Evolutionary conservation across 306 rosid genomes (phyloP).

Genomic region (Mimosa bimucronata): DNA sequence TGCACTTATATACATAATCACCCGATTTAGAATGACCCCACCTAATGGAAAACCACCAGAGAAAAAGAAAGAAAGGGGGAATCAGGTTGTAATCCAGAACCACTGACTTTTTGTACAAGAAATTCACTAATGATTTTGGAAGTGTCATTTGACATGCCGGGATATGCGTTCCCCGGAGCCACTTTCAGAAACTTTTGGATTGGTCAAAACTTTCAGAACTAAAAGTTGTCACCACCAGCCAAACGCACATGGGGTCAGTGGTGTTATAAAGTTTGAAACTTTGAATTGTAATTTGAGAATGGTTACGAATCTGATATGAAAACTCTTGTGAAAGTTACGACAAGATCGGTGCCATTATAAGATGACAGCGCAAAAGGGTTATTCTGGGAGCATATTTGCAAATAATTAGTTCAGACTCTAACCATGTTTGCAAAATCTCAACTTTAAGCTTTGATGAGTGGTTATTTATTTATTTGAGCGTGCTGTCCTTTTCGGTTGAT

Average conservation of each 20-base stretch:
- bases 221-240: constrained; percentile 26
- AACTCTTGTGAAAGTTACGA: constrained; percentile 9
- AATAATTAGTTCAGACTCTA: background rate
- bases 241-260: background rate
- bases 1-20: background rate
- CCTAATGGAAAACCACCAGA: constrained; percentile 30
- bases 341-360: constrained; percentile 36
- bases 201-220: constrained; percentile 18
- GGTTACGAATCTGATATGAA: background rate
- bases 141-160: constrained; percentile 29
- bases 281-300: constrained; percentile 14
- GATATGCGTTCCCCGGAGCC: constrained; percentile 14
- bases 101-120: constrained; percentile 30
- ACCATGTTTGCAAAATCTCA: constrained; percentile 16
- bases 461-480: constrained; percentile 40
- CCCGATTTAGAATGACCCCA: constrained; percentile 32
- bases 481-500: constrained; percentile 33
- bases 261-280: background rate
- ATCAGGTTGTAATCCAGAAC: constrained; percentile 13
- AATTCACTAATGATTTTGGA: constrained; percentile 17
- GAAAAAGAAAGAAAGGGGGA: background rate
- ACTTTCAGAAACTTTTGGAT: background rate
- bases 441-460: constrained; percentile 32
- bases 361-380: constrained; percentile 40
- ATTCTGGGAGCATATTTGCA: background rate